Conservation (phyloP, 257 asterid species). For the Jacaranda mimosifolia region DNA sequence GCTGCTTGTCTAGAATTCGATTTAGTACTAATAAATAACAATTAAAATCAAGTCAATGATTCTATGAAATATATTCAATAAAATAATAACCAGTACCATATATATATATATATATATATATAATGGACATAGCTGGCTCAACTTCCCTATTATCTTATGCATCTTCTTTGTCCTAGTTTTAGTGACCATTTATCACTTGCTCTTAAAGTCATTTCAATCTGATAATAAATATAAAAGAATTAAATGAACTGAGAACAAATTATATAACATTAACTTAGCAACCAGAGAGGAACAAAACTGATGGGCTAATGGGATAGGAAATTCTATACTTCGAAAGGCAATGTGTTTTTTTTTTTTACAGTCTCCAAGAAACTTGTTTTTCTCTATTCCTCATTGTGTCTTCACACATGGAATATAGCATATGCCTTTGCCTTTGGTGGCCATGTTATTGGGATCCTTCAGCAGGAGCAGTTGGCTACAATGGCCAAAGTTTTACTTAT, state of each 20-base stretch:
- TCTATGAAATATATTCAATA: too few relatives aligned
- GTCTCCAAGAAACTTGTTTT: constrained; percentile 34
- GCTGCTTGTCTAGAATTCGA: too few relatives aligned
- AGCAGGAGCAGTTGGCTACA: constrained; percentile 41
- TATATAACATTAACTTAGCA: background rate
- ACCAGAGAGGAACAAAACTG: background rate
- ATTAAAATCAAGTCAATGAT: too few relatives aligned
- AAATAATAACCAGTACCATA: too few relatives aligned
- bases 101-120: too few relatives aligned
- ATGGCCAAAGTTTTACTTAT: constrained; percentile 18
- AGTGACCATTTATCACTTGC: background rate
- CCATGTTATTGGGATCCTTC: constrained; percentile 40
- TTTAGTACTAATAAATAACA: too few relatives aligned
- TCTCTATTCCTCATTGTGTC: constrained; percentile 24
- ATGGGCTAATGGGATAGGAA: background rate
- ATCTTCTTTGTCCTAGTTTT: background rate
- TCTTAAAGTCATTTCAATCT: background rate
- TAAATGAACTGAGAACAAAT: background rate
- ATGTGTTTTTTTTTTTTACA: constrained; percentile 8
- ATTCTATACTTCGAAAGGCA: background rate
- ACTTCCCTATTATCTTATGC: background rate
- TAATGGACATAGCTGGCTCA: background rate
- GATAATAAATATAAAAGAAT: background rate
- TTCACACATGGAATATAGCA: constrained; percentile 11
- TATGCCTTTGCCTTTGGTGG: constrained; percentile 8